Evolutionary conservation across 768 basidiomycete species (phyloP), one percentile per base, ranked within the genome.

Genomic region (Mycena pura): DNA sequence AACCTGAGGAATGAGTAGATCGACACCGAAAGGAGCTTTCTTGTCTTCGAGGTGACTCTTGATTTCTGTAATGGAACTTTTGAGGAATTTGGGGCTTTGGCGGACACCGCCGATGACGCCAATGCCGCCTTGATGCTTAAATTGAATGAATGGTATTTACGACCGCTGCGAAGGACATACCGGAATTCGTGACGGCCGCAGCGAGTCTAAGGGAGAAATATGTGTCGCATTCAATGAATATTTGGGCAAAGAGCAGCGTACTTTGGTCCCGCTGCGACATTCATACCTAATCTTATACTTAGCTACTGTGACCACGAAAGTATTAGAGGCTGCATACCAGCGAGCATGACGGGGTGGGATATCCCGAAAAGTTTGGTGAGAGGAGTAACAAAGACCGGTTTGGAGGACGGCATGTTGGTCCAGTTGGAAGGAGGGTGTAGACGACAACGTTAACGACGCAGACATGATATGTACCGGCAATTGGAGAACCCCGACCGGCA

Each of bases 131-230:
- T 25, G 9, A 22, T n/a, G n/a, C n/a, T n/a, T n/a, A n/a, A n/a
- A n/a, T n/a, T n/a, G 17, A n/a, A 25, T 36, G 14, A 50, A 39
- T 15, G 17, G 19, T 19, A 21, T 24, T 24, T 25, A n/a, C 15
- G 17, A 47, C 22, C 31, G n/a, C 4, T 11, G 25, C 3, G 7
- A 34, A 13, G 27, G 38, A 62, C 73, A 41, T 62, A 81, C 90
- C 94, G 21, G 94, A 86, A 69, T 95, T 95, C n/a, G 92, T 92
- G n/a, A 95, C 92, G 1, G 91, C 86, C 21, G 93, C 94, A 19
- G 93, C 93, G 8, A 95, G 77, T 34, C 56, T 57, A n/a, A 7
- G 27, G 32, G 38, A 40, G 13, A n/a, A 1, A 29, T 48, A n/a
- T 25, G n/a, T 6, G 15, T 45, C 10, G 2, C 27, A n/a, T 15